These are phyloP conservation scores for Brasilioporus rufonigricans DNA, from an alignment of 768 basidiomycete genomes.

Conservation along the genomic window DNA sequence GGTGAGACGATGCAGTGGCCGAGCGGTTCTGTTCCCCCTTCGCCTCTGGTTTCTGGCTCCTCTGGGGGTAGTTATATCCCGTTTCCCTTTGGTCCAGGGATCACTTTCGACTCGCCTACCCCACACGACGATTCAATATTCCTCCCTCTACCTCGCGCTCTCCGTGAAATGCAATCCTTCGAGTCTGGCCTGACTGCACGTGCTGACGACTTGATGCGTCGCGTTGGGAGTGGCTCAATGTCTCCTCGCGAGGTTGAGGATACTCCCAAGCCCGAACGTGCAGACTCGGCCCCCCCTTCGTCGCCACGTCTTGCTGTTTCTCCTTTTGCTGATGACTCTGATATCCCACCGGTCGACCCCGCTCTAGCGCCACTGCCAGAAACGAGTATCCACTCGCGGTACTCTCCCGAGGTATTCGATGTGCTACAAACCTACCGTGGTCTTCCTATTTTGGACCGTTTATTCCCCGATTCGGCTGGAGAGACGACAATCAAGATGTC, in stretches of 20 bases:
- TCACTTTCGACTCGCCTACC: conserved; percentile 59
- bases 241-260: conserved; percentile 6
- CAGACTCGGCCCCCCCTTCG: conserved; percentile 10
- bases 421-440: conserved; percentile 79
- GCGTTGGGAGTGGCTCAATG: conserved; percentile 9
- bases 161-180: conserved; percentile 88
- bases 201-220: conserved; percentile 39
- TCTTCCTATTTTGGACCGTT: conserved; percentile 66
- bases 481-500: conserved; percentile 75
- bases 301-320: conserved; percentile 26
- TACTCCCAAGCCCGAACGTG: background rate
- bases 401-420: conserved; percentile 76
- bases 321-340: conserved; percentile 29
- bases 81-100: conserved; percentile 63
- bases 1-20: conserved; percentile 65
- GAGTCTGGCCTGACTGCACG: conserved; percentile 79
- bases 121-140: conserved; percentile 42
- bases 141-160: conserved; percentile 46
- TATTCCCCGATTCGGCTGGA: conserved; percentile 52
- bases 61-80: conserved; percentile 32
- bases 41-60: conserved; percentile 28
- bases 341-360: conserved; percentile 27
- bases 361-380: conserved; percentile 41
- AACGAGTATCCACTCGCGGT: conserved; percentile 56
- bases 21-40: conserved; percentile 33